A percentile compares a stretch with the other conserved stretches of the same genome.
Evolutionary conservation across 192 early-diverging fungal genomes (phyloP).

Genomic region (Chytriomyces sp.): DNA sequence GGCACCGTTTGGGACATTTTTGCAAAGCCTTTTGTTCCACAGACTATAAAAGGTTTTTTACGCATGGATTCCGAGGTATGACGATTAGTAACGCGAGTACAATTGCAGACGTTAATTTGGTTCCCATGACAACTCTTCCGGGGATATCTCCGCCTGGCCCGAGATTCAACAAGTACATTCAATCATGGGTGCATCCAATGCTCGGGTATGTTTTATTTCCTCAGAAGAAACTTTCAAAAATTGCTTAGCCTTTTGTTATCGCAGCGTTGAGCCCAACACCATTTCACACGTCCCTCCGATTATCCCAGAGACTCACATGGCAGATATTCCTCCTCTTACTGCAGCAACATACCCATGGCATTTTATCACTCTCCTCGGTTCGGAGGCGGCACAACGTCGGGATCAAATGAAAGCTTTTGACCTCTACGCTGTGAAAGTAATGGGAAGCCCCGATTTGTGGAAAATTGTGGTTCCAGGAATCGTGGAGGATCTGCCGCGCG

Average conservation of each 20-base stretch:
- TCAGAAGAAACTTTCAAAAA: not conserved
- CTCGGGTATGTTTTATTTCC: too few relatives aligned
- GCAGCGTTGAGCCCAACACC: not conserved
- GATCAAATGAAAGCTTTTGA: not conserved
- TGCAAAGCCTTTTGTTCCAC: slow-evolving; percentile 10
- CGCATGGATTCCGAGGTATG: not conserved
- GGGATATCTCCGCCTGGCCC: not conserved
- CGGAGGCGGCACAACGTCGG: not conserved
- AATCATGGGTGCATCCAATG: not conserved
- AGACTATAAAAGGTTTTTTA: not conserved
- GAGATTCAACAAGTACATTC: not conserved
- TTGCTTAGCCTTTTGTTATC: not conserved
- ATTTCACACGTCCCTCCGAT: not conserved
- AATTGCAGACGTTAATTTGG: not conserved
- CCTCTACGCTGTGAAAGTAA: slow-evolving; percentile 9
- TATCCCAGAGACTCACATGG: too few relatives aligned
- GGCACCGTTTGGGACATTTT: not conserved
- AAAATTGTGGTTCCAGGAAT: slow-evolving; percentile 21
- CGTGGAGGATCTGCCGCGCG: slow-evolving; percentile 14
- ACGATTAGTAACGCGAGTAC: not conserved
- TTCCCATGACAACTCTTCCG: not conserved
- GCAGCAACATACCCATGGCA: not conserved
- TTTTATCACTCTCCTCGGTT: not conserved
- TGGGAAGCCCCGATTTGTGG: not conserved
- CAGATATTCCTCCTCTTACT: not conserved